Evolutionary conservation across 106 monocot genomes (phyloP), one percentile per base, ranked within the genome.

Genomic region (Iris macrosiphon): DNA sequence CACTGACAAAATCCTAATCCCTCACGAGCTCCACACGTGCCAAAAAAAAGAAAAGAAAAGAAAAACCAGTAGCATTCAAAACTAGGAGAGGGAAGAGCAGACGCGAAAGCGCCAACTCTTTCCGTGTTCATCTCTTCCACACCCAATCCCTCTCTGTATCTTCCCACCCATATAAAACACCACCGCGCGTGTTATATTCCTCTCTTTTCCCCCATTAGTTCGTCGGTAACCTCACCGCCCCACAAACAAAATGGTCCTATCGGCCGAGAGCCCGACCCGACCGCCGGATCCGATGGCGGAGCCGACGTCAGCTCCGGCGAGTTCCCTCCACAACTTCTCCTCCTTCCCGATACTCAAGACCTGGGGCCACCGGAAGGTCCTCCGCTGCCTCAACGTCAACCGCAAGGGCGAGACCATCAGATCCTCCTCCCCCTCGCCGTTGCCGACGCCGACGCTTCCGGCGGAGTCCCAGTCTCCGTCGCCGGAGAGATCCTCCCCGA

Each of bases 291-390:
- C 45, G 15, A 19, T 26, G 14, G 46, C 63, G 20, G 58, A 26
- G 16, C 24, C 14, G 10, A 66, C n/a, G 2, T 6, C 50, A 2
- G 8, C 31, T 16, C 15, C 29, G 10, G 31, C 19, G 28, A 20
- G 51, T 17, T 24, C 55, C 6, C n/a, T 6, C 17, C 31, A 51
- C 55, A 52, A 59, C 38, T 30, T 65, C 61, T 67, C 63, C 56
- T 61, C 58, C 7, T 73, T 73, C 44, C 78, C 83, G 21, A 46
- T 64, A 7, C 41, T 74, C 29, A 78, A 63, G 74, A 67, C 61
- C 26, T 83, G 74, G 77, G 83, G 83, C 7, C 63, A 18, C 59
- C 63, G 71, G 59, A 33, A 50, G 6, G 17, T 63, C 13, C 73
- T 77, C 57, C 82, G 78, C 15, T 71, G 70, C 70, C 31, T 32